These are phyloP conservation scores for Arthrobotrys sphaeroides DNA, from an alignment of 2,329 filamentous ascomycete species.

Conservation along the genomic window DNA sequence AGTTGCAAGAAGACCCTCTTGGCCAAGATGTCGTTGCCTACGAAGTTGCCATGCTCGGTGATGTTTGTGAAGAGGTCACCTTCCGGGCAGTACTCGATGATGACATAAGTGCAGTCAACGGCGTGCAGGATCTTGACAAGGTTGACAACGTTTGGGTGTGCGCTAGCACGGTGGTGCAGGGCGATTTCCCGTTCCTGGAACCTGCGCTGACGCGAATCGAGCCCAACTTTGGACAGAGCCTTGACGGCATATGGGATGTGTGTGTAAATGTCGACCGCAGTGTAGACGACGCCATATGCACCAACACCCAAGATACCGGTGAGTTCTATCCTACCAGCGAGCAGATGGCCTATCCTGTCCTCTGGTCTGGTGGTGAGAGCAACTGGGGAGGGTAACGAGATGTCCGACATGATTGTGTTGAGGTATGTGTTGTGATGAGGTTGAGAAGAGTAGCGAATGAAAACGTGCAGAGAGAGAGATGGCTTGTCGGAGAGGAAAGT, in stretches of 20 bases:
- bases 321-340: slow-evolving; percentile 84
- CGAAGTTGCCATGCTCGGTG: slow-evolving; percentile 90
- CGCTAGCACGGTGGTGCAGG: slow-evolving; percentile 86
- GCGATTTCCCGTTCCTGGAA: slow-evolving; percentile 95
- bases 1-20: slow-evolving; percentile 92
- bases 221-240: slow-evolving; percentile 90
- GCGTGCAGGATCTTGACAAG: slow-evolving; percentile 93
- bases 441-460: slow-evolving; percentile 32
- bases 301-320: slow-evolving; percentile 88
- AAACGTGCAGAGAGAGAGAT: slow-evolving; percentile 52
- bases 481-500: slow-evolving; percentile 55
- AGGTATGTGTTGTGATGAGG: slow-evolving; percentile 44
- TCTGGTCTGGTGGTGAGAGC: slow-evolving; percentile 68
- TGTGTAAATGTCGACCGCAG: slow-evolving; percentile 82
- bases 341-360: slow-evolving; percentile 83
- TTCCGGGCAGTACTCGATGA: slow-evolving; percentile 96
- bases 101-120: slow-evolving; percentile 90
- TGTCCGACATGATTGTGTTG: slow-evolving; percentile 53
- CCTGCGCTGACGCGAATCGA: slow-evolving; percentile 84
- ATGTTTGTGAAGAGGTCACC: slow-evolving; percentile 98
- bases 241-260: slow-evolving; percentile 91
- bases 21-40: slow-evolving; percentile 88
- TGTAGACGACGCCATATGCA: slow-evolving; percentile 96
- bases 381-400: slow-evolving; percentile 57
- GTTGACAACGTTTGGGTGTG: slow-evolving; percentile 91